Evolutionary conservation across 495 filamentous ascomycete genomes (phyloP), one percentile per base, ranked within the genome.

Genomic region (Bombardia bombarda): DNA sequence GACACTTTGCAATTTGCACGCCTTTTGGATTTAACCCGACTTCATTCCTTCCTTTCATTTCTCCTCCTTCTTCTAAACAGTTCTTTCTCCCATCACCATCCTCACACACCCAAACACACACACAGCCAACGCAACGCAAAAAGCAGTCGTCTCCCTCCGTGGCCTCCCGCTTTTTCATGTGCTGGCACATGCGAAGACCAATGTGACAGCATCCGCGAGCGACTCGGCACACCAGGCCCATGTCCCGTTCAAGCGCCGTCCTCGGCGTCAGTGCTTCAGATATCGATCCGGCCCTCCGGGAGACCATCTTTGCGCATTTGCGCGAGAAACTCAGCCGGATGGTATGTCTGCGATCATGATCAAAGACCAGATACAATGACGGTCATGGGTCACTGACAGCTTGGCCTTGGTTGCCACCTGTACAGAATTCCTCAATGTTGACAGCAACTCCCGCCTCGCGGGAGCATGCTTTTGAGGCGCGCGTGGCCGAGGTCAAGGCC

Each of bases 401-500:
- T 22, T 36, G 39, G 21, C 18, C 14, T 17, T 31, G 33, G 47
- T 34, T 42, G 18, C 43, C 57, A 23, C 52, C 44, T 24, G 31
- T 28, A 23, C 19, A 84, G 80, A 75, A 75, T 64, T 82, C 80
- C 52, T 76, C 79, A 47, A 62, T 78, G 40, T 83, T 83, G 40
- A 80, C 79, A 14, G 68, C 83, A 24, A 83, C 75, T 60, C 80
- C 83, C 38, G 67, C 72, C n/a, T n/a, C n/a, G n/a, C n/a, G n/a
- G 58, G 77, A 75, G 68, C 81, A 82, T 61, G 61, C 53, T 37
- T 96, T 95, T 66, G 84, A 90, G 53, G 70, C 75, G 62, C 85
- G 83, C 52, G 78, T 88, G 19, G 84, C 93, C 38, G 88, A 93
- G 49, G 78, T 90, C 46, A 90, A 87, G 58, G 76, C 86, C 17